Evolutionary conservation across 2,329 filamentous ascomycete species (phyloP).

Genomic region (Sporothrix phasma): DNA sequence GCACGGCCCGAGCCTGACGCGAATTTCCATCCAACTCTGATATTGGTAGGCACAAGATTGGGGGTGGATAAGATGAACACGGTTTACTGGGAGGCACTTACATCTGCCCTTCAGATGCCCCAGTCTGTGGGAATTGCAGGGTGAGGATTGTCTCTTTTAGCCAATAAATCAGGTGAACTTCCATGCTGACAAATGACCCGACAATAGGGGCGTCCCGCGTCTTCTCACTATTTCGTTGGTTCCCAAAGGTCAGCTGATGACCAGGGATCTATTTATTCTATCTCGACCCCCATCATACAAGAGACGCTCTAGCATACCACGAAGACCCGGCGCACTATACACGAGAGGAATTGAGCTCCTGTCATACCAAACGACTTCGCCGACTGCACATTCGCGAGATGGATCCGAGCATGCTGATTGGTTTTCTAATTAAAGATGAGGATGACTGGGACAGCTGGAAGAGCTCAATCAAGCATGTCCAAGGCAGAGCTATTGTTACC

Average conservation of each 20-base stretch:
- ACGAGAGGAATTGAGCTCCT: constrained; percentile 65
- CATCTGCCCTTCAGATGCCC: constrained; percentile 70
- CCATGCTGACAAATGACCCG: constrained; percentile 10
- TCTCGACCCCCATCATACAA: constrained; percentile 83
- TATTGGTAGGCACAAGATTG: constrained; percentile 78
- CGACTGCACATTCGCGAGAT: constrained; percentile 80
- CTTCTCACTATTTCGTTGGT: constrained; percentile 58
- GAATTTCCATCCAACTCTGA: constrained; percentile 70
- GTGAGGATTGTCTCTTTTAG: constrained; percentile 38
- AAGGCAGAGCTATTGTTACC: constrained; percentile 78
- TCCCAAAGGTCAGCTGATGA: constrained; percentile 30
- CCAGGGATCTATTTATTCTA: constrained; percentile 76
- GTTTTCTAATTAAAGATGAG: constrained; percentile 75
- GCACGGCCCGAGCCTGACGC: constrained; percentile 56
- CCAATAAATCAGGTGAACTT: not conserved
- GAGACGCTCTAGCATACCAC: constrained; percentile 60
- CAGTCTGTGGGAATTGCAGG: constrained; percentile 96
- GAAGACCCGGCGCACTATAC: constrained; percentile 49
- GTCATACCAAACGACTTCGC: constrained; percentile 77
- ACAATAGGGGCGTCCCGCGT: constrained; percentile 74
- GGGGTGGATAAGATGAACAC: constrained; percentile 92
- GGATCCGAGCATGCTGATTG: constrained; percentile 97
- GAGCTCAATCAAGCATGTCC: constrained; percentile 59
- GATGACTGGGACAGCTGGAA: constrained; percentile 82
- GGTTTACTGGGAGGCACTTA: constrained; percentile 91